A percentile compares a stretch with the other conserved stretches of the same genome.
Evolutionary conservation across 352 stramenopile genomes (phyloP).

Genomic region (Globisporangium abappressorium): DNA sequence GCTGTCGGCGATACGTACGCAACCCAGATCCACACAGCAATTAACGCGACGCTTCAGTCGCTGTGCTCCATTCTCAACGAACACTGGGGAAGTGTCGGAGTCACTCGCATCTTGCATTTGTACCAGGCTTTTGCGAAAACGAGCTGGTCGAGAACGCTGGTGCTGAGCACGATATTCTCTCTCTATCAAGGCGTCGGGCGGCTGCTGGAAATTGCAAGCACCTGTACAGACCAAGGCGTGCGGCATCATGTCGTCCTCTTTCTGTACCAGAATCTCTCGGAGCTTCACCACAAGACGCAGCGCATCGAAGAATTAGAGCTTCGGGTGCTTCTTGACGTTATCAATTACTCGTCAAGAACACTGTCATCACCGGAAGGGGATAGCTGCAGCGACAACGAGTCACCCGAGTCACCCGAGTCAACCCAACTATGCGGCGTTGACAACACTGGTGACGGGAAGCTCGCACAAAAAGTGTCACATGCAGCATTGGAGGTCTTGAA

Average conservation of each 20-base stretch:
- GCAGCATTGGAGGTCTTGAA: slow-evolving; percentile 31
- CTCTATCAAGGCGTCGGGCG: slow-evolving; percentile 23
- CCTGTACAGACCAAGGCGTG: slow-evolving; percentile 2
- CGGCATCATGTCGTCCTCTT: slow-evolving; percentile 21
- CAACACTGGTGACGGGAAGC: not conserved
- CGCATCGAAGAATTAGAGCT: slow-evolving; percentile 26
- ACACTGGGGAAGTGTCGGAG: slow-evolving; percentile 3
- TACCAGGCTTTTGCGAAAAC: not conserved
- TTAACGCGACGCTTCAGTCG: not conserved
- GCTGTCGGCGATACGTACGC: not conserved
- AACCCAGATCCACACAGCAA: not conserved
- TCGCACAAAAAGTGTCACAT: slow-evolving; percentile 17
- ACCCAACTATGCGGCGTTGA: too few relatives aligned
- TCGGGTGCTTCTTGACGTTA: slow-evolving; percentile 18
- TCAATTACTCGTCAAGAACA: not conserved
- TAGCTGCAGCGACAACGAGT: slow-evolving; percentile 2
- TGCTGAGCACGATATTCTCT: slow-evolving; percentile 21
- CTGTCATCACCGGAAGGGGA: not conserved
- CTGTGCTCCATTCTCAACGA: not conserved
- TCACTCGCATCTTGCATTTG: not conserved
- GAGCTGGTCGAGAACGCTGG: slow-evolving; percentile 16
- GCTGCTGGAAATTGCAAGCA: slow-evolving; percentile 21
- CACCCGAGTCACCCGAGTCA: slow-evolving; percentile 15
- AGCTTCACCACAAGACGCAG: slow-evolving; percentile 27
- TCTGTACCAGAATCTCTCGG: slow-evolving; percentile 22